Conservation (phyloP, 306 rosid species). For the Alnus rubra region DNA sequence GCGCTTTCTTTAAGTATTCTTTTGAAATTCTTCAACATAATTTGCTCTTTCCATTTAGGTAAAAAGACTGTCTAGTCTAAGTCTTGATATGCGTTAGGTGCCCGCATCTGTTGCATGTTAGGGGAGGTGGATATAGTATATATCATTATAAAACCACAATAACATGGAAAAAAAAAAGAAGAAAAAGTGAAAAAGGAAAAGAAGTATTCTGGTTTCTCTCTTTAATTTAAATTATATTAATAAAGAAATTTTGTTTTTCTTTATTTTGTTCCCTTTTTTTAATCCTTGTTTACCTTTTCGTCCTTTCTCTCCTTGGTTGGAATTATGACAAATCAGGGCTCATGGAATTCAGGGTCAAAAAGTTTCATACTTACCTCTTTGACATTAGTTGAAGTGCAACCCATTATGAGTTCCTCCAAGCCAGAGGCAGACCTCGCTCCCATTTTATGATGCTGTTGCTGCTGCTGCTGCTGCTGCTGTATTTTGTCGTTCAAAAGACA, state of each 20-base stretch:
- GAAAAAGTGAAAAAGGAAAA: conserved; percentile 44
- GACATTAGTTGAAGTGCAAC: conserved; percentile 84
- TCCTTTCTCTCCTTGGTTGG: conserved; percentile 18
- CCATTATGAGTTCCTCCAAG: conserved; percentile 98
- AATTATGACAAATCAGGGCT: conserved; percentile 42
- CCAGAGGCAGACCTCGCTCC: conserved; percentile 93
- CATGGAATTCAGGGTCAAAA: conserved; percentile 69
- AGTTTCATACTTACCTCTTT: conserved; percentile 68
- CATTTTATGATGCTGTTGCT: conserved; percentile 77
- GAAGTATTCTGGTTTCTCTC: conserved; percentile 34
- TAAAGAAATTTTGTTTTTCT: conserved; percentile 5
- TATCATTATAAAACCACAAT: conserved; percentile 19
- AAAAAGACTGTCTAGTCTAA: conserved; percentile 20
- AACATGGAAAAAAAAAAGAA: conserved; percentile 19
- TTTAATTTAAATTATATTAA: conserved; percentile 55
- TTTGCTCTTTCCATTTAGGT: conserved; percentile 16
- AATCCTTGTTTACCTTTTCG: conserved; percentile 21
- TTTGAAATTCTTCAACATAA: conserved; percentile 1
- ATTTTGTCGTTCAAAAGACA: conserved; percentile 24
- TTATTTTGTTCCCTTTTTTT: conserved; percentile 21
- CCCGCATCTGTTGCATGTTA: not conserved
- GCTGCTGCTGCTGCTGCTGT: conserved; percentile 51
- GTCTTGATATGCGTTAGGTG: conserved; percentile 30
- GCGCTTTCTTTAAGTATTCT: conserved; percentile 2
- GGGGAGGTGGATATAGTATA: not conserved